Evolutionary conservation across 176 grass and related monocot species (phyloP), one percentile per base, ranked within the genome.

Genomic region (Carex kokanica): DNA sequence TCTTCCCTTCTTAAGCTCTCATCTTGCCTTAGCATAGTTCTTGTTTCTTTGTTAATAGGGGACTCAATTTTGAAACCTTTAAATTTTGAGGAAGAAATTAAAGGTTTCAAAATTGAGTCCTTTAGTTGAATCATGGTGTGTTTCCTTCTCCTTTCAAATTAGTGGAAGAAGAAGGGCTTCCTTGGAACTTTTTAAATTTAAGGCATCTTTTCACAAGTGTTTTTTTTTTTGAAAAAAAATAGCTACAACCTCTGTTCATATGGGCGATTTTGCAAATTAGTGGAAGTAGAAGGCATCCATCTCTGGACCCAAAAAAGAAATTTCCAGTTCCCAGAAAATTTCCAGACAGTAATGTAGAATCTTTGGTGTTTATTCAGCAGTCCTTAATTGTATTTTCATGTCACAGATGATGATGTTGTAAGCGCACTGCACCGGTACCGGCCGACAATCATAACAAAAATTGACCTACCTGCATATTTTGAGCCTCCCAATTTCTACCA

Each of bases 361-460:
- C 21, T 40, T 18, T 90, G 64, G 29, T 79, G 62, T 32, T 74
- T 59, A 60, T 27, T 63, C 5, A 74, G 67, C 15, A 85, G 77
- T 56, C n/a, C 29, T 34, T 87, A 63, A 69, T 67, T 57, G 88
- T 25, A 82, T 80, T 61, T 20, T 78, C 23, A 67, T 92, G 88
- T 85, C 78, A 68, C 90, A 97, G 94, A 97, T 85, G 94, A 94
- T 88, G 85, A 91, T 88, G 69, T 92, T 83, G 83, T 97, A 79
- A 81, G 31, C 60, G 79, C 75, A 78, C 65, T 97, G 70, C 94
- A 97, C 61, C 68, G 69, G 40, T 92, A 89, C 84, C 84, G 94
- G 56, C 94, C 94, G 16, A 84, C 52, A 21, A 89, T 94, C 87
- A 57, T 97, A 68, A 86, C 80, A 81, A 88, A 92, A 84, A 86